phyloP scores from a whole-genome alignment of 148 eudicot genomes.

The Fallopia convolvulus region DNA sequence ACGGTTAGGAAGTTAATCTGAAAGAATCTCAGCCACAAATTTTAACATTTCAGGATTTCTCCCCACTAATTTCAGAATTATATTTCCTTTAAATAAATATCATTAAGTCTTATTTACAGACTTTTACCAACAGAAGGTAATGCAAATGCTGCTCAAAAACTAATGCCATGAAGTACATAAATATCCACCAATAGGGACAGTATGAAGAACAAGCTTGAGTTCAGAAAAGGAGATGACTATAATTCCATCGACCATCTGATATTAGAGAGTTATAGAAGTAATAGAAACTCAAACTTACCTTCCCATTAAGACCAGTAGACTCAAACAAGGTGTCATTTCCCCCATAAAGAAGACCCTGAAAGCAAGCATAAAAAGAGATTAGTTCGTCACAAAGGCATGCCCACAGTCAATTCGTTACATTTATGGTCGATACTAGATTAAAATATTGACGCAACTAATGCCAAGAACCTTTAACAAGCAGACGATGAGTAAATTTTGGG shows the following conservation, averaged over 20 bases:
- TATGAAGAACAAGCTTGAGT: background rate
- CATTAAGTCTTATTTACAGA: no score
- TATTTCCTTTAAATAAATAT: no score
- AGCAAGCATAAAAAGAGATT: slow-evolving; percentile 7
- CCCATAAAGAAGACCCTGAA: slow-evolving; percentile 85
- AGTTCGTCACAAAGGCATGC: background rate
- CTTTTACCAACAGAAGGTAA: no score
- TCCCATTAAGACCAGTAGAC: slow-evolving; percentile 77
- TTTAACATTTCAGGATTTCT: no score
- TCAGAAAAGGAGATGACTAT: background rate
- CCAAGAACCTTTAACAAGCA: background rate
- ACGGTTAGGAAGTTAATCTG: no score
- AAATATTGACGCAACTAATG: background rate
- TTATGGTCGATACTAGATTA: background rate
- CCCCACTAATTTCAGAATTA: no score
- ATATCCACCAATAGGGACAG: background rate
- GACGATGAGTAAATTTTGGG: background rate
- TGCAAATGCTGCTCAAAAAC: background rate
- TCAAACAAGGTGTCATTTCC: slow-evolving; percentile 78
- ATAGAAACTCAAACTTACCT: slow-evolving; percentile 28
- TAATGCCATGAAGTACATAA: no score
- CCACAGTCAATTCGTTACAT: background rate
- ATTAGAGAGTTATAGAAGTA: background rate
- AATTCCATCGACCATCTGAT: background rate
- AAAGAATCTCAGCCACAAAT: no score